Conservation (phyloP, 331 rosid species). For the Phaseolus coccineus region DNA sequence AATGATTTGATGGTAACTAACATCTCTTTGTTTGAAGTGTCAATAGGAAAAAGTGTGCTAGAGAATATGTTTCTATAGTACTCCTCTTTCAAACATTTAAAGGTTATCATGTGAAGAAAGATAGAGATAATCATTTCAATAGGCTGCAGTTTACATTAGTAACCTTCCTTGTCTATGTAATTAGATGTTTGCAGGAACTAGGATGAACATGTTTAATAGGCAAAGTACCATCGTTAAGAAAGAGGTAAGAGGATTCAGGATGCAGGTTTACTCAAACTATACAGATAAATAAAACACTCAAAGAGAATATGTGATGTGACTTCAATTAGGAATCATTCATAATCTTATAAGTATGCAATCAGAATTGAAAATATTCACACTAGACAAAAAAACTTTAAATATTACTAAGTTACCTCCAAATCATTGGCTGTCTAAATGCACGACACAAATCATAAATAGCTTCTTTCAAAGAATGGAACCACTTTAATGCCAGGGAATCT, state of each 20-base stretch:
- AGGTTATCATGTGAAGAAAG: slow-evolving; percentile 11
- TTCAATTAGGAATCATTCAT: slow-evolving; percentile 19
- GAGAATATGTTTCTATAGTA: not conserved
- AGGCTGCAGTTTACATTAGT: not conserved
- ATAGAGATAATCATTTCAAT: slow-evolving; percentile 12
- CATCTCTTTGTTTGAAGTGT: not conserved
- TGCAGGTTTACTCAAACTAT: slow-evolving; percentile 13
- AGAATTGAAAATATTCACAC: slow-evolving; percentile 12
- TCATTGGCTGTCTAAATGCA: slow-evolving; percentile 77
- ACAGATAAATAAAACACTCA: slow-evolving; percentile 30
- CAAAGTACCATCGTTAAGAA: slow-evolving; percentile 9
- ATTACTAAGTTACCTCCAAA: slow-evolving; percentile 69
- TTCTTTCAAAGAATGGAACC: slow-evolving; percentile 68
- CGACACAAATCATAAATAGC: slow-evolving; percentile 66
- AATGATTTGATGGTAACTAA: slow-evolving; percentile 10
- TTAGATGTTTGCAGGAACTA: slow-evolving; percentile 8
- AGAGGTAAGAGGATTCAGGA: slow-evolving; percentile 11
- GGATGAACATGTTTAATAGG: not conserved
- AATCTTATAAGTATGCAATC: slow-evolving; percentile 26
- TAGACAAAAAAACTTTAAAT: not conserved
- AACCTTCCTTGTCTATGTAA: not conserved
- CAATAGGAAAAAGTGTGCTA: not conserved
- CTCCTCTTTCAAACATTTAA: slow-evolving; percentile 4
- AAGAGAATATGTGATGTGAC: slow-evolving; percentile 3
- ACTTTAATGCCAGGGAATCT: slow-evolving; percentile 56